Conservation (phyloP, 257 asterid genomes). For the Mentha longifolia region DNA sequence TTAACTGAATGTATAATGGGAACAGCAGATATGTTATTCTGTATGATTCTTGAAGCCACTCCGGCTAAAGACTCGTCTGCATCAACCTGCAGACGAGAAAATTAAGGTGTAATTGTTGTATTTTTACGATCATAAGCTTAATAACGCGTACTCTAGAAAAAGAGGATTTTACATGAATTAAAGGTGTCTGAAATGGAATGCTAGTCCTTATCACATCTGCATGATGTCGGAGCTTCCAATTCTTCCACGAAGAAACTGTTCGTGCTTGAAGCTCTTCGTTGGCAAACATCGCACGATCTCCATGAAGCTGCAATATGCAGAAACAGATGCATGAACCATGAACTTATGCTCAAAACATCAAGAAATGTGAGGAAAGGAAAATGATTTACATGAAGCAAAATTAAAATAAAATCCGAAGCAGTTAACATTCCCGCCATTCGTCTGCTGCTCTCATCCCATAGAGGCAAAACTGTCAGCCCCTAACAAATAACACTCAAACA, state of each 20-base stretch:
- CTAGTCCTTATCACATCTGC: conserved; percentile 37
- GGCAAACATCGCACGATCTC: conserved; percentile 44
- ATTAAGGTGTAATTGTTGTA: background rate
- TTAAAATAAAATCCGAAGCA: conserved; percentile 71
- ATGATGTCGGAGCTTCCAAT: conserved; percentile 47
- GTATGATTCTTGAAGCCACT: conserved; percentile 58
- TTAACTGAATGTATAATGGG: conserved; percentile 56
- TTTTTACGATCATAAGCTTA: background rate
- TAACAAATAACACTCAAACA: conserved; percentile 30
- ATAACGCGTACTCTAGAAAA: background rate
- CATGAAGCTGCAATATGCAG: conserved; percentile 56
- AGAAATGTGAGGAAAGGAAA: no score
- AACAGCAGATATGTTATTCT: conserved; percentile 57
- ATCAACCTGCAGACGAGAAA: conserved; percentile 53
- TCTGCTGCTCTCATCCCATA: conserved; percentile 53
- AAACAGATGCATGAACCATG: no score
- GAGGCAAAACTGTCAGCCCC: conserved; percentile 61
- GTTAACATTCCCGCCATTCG: conserved; percentile 70
- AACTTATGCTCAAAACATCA: no score
- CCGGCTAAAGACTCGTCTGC: conserved; percentile 71
- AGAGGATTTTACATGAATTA: conserved; percentile 58
- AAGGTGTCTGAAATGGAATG: conserved; percentile 45
- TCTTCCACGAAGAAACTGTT: conserved; percentile 72
- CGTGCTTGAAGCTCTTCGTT: conserved; percentile 51
- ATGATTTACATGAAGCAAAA: conserved; percentile 57